These are phyloP conservation scores for Solanum virginianum DNA, from an alignment of 257 asterid genomes.

Conservation along the genomic window DNA sequence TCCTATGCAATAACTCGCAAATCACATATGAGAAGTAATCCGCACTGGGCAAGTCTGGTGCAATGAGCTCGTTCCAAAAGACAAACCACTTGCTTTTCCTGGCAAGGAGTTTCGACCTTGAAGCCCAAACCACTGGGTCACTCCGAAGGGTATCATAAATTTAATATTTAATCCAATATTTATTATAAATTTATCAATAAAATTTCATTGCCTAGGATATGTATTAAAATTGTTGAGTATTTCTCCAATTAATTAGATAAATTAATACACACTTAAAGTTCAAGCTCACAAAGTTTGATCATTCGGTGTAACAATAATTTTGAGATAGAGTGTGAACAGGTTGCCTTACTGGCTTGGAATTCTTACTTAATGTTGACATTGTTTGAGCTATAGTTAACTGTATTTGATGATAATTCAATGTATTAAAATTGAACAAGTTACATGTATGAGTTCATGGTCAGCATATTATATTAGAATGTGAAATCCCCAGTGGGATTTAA, in stretches of 20 bases:
- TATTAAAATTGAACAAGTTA: not conserved
- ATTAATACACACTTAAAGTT: not conserved
- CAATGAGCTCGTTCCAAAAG: too few relatives aligned
- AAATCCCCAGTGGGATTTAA: not conserved
- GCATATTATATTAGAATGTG: not conserved
- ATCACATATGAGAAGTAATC: too few relatives aligned
- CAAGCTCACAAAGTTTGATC: not conserved
- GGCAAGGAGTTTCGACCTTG: too few relatives aligned
- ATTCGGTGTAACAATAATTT: not conserved
- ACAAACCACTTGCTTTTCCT: too few relatives aligned
- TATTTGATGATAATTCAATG: not conserved
- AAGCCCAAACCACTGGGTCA: too few relatives aligned
- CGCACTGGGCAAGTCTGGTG: too few relatives aligned
- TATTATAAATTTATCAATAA: too few relatives aligned
- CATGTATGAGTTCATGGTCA: not conserved
- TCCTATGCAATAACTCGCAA: too few relatives aligned
- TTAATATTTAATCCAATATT: too few relatives aligned
- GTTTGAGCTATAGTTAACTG: not conserved
- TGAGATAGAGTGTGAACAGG: not conserved
- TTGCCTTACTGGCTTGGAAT: not conserved
- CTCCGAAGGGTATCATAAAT: too few relatives aligned
- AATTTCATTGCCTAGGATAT: too few relatives aligned
- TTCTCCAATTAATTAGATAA: not conserved
- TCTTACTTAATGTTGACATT: not conserved
- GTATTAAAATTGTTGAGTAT: not conserved